A percentile compares a stretch with the other conserved stretches of the same genome.
Conservation (phyloP, 2,329 filamentous ascomycete genomes). For the Scortechinia acanthostroma region DNA sequence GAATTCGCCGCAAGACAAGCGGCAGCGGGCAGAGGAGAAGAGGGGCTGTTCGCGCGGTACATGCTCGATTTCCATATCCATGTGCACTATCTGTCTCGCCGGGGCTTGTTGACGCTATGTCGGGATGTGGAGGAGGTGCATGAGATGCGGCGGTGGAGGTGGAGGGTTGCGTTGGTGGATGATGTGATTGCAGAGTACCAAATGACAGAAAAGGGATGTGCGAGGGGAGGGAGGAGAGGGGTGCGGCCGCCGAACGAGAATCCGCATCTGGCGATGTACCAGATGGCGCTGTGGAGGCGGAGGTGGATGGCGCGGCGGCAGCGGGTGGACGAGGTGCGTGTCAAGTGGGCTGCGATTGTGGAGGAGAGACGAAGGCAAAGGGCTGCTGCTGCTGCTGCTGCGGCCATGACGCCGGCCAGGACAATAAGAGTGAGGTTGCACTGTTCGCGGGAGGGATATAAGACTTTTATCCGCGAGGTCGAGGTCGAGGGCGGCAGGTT, state of each 20-base stretch:
- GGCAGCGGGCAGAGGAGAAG: background rate
- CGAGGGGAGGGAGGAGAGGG: no score
- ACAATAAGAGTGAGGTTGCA: background rate
- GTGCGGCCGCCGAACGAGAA: background rate
- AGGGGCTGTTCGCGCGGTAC: background rate
- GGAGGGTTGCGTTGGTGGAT: background rate
- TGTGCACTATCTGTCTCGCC: background rate
- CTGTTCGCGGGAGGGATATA: background rate
- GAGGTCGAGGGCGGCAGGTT: no score
- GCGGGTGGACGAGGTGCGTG: background rate
- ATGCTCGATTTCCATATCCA: background rate
- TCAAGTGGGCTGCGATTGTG: background rate
- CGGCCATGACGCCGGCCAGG: no score
- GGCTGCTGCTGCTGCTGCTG: conserved; percentile 1
- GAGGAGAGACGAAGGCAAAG: background rate
- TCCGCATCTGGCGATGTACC: background rate
- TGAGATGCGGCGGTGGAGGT: background rate
- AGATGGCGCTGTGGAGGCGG: background rate
- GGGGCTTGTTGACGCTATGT: background rate
- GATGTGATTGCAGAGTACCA: background rate
- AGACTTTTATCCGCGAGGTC: background rate
- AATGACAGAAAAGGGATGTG: background rate
- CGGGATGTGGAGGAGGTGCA: background rate
- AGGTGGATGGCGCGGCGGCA: background rate
- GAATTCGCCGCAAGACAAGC: no score